Evolutionary conservation across 169 alveolate species (phyloP).

Genomic region (Plasmodium coatneyi): DNA sequence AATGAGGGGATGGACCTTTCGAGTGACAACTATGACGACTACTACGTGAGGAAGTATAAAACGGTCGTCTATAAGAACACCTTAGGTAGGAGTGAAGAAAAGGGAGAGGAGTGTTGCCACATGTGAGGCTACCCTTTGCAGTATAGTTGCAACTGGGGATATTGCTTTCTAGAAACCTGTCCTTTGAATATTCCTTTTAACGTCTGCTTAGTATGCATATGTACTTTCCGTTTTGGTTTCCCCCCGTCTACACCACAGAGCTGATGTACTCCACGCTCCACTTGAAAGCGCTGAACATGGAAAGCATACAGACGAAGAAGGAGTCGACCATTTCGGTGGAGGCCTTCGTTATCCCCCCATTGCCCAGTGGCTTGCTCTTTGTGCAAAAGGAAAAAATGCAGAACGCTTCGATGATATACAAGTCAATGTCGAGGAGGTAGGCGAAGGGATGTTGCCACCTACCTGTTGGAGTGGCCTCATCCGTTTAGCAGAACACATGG

Average conservation of each 20-base stretch:
- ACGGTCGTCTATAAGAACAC: slow-evolving; percentile 72
- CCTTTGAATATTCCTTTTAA: background rate
- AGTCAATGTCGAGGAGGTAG: slow-evolving; percentile 72
- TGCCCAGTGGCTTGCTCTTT: slow-evolving; percentile 80
- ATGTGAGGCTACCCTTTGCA: background rate
- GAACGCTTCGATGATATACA: slow-evolving; percentile 76
- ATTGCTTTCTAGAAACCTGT: background rate
- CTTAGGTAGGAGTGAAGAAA: slow-evolving; percentile 10
- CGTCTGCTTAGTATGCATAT: background rate
- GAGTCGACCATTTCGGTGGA: slow-evolving; percentile 82
- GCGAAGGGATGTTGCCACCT: background rate
- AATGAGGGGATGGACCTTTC: background rate
- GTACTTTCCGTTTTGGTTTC: background rate
- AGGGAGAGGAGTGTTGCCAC: background rate
- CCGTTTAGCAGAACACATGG: background rate
- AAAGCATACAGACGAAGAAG: slow-evolving; percentile 44
- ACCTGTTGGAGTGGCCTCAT: background rate
- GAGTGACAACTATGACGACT: slow-evolving; percentile 56
- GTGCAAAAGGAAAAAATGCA: slow-evolving; percentile 75
- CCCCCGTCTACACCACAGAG: background rate
- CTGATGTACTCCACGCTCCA: slow-evolving; percentile 65
- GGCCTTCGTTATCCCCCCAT: slow-evolving; percentile 84
- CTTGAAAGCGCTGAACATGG: slow-evolving; percentile 60
- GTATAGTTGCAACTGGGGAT: background rate
- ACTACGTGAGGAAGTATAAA: slow-evolving; percentile 39